phyloP scores from a whole-genome alignment of 2,329 filamentous ascomycete species.

The Juglanconis sp. region DNA sequence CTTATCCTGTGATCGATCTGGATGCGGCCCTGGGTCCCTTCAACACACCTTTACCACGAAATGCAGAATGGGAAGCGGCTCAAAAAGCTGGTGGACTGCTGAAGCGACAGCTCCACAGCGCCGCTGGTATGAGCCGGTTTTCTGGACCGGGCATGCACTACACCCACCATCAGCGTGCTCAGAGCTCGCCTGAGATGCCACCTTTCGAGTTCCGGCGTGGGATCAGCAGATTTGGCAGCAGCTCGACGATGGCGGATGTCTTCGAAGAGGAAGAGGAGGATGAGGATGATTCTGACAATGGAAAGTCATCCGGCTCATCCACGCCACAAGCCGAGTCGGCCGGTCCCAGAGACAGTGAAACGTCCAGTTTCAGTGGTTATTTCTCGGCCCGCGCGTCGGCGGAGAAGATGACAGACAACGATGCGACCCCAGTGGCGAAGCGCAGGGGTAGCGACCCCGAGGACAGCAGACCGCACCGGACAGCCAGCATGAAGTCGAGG shows the following conservation, averaged over 20 bases:
- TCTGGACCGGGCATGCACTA: constrained; percentile 69
- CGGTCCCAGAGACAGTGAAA: constrained; percentile 28
- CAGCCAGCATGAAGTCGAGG: constrained; percentile 43
- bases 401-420: constrained; percentile 8
- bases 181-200: constrained; percentile 76
- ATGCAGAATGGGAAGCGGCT: constrained; percentile 65
- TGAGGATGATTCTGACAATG: constrained; percentile 47
- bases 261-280: constrained; percentile 81
- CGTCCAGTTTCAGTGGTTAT: constrained; percentile 4
- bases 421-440: constrained; percentile 29
- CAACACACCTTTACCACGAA: constrained; percentile 69
- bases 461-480: constrained; percentile 34
- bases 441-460: constrained; percentile 46
- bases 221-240: constrained; percentile 61
- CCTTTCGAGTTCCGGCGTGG: constrained; percentile 66
- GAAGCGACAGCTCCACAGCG: constrained; percentile 73
- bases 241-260: constrained; percentile 77
- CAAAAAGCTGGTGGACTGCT: constrained; percentile 55
- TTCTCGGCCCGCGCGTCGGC: constrained; percentile 13
- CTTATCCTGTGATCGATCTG: constrained; percentile 83
- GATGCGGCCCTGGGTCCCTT: constrained; percentile 92
- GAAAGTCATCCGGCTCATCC: constrained; percentile 22
- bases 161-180: constrained; percentile 65
- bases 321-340: constrained; percentile 34
- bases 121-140: constrained; percentile 67